Percentiles rank a stretch among this genome's conserved stretches.
These are phyloP conservation scores for Verticillium albo-atrum DNA, from an alignment of 2,329 filamentous ascomycete species.

Conservation along the genomic window DNA sequence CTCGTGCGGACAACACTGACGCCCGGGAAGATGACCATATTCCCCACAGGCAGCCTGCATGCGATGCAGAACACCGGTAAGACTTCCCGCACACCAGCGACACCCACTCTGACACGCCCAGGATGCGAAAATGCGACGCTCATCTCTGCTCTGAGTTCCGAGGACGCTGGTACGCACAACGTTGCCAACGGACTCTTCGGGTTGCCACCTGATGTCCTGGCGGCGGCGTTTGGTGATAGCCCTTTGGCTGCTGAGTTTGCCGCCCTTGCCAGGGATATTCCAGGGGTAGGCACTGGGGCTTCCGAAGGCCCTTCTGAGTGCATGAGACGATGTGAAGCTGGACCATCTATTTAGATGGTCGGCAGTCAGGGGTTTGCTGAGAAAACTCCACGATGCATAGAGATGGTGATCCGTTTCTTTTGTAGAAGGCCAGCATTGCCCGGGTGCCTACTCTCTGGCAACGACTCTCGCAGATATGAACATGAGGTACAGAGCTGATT, in stretches of 20 bases:
- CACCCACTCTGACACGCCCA: slow-evolving; percentile 12
- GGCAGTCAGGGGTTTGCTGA: too few relatives aligned
- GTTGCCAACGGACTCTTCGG: slow-evolving; percentile 37
- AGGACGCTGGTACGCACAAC: slow-evolving; percentile 46
- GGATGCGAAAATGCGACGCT: slow-evolving; percentile 44
- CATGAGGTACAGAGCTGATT: too few relatives aligned
- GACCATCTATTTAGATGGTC: background rate
- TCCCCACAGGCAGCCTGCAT: slow-evolving; percentile 42
- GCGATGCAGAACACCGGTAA: slow-evolving; percentile 45
- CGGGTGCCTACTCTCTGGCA: too few relatives aligned
- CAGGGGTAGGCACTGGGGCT: slow-evolving; percentile 13
- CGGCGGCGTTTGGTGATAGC: slow-evolving; percentile 32
- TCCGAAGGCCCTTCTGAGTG: slow-evolving; percentile 10
- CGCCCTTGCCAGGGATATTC: slow-evolving; percentile 8
- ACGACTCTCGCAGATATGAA: too few relatives aligned
- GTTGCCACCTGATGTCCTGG: slow-evolving; percentile 33
- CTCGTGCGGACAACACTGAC: slow-evolving; percentile 33
- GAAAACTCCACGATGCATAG: too few relatives aligned
- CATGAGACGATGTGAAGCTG: slow-evolving; percentile 7
- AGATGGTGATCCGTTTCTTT: too few relatives aligned
- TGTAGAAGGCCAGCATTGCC: too few relatives aligned
- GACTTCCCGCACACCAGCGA: slow-evolving; percentile 4
- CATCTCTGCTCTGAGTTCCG: slow-evolving; percentile 41
- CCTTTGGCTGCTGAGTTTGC: slow-evolving; percentile 17
- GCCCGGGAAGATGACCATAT: slow-evolving; percentile 43